Conservation (phyloP, 2,329 filamentous ascomycete species). For the Xylariaceae sp. region DNA sequence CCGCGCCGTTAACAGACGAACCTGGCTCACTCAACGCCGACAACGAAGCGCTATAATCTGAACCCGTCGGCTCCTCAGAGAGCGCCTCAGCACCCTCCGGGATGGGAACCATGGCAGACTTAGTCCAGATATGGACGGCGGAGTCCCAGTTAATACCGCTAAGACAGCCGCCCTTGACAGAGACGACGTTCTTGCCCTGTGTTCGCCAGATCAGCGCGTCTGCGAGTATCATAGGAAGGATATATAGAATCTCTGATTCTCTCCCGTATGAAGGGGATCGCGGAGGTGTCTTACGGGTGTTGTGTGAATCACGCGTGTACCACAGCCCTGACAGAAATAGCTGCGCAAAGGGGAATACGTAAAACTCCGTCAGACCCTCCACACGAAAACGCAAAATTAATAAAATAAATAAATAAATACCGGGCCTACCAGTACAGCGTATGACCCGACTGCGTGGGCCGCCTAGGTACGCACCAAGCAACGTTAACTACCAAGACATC, state of each 20-base stretch:
- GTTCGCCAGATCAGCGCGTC: background rate
- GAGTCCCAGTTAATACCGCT: slow-evolving; percentile 57
- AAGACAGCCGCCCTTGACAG: slow-evolving; percentile 64
- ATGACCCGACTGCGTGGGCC: slow-evolving; percentile 54
- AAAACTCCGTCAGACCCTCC: background rate
- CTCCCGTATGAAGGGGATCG: no score
- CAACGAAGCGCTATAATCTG: slow-evolving; percentile 37
- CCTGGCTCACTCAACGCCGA: slow-evolving; percentile 5
- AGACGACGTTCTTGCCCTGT: slow-evolving; percentile 55
- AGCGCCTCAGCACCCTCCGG: slow-evolving; percentile 58
- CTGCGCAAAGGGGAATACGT: slow-evolving; percentile 31
- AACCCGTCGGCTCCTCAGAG: slow-evolving; percentile 47
- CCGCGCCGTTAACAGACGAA: slow-evolving; percentile 10
- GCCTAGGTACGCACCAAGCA: slow-evolving; percentile 35
- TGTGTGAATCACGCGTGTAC: slow-evolving; percentile 60
- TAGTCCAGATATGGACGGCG: slow-evolving; percentile 65
- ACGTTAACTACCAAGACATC: background rate
- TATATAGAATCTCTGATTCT: no score
- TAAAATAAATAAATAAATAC: background rate
- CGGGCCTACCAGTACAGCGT: slow-evolving; percentile 51
- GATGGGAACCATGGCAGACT: slow-evolving; percentile 63
- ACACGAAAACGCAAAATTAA: background rate
- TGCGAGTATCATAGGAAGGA: no score
- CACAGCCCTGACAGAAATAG: slow-evolving; percentile 64
- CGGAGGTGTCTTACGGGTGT: slow-evolving; percentile 43